Evolutionary conservation across 345 rosid species (phyloP).

Genomic region (Eucalyptus lansdowneana): DNA sequence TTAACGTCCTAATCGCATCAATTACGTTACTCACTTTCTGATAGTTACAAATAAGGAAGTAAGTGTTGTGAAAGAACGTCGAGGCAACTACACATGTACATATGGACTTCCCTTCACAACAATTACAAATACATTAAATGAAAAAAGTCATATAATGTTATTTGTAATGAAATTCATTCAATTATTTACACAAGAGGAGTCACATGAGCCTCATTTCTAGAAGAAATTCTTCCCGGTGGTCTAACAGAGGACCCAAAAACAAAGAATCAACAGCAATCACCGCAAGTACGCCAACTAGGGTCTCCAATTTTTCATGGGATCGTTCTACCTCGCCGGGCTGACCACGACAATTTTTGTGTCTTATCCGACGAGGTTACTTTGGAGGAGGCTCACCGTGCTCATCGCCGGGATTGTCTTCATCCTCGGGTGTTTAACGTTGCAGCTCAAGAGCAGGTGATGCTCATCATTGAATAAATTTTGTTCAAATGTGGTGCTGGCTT

Average conservation of each 20-base stretch:
- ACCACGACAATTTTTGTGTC: slow-evolving; percentile 32
- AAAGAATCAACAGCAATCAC: slow-evolving; percentile 33
- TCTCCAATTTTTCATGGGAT: slow-evolving; percentile 72
- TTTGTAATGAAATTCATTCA: too few species aligned
- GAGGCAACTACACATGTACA: too few species aligned
- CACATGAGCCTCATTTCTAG: too few species aligned
- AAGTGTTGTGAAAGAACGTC: too few species aligned
- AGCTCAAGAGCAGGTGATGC: slow-evolving; percentile 76
- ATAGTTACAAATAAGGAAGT: too few species aligned
- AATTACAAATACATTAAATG: too few species aligned
- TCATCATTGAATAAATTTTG: slow-evolving; percentile 54
- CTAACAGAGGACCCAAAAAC: slow-evolving; percentile 16
- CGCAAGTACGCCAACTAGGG: slow-evolving; percentile 88
- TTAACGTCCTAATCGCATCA: too few species aligned
- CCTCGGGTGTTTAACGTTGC: slow-evolving; percentile 1
- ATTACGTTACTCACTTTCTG: too few species aligned
- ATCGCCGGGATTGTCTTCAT: slow-evolving; percentile 72
- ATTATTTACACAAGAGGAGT: too few species aligned
- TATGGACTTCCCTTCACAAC: too few species aligned
- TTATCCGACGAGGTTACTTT: slow-evolving; percentile 45
- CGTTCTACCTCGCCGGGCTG: slow-evolving; percentile 77
- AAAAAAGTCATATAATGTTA: too few species aligned
- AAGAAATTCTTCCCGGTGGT: slow-evolving; percentile 1
- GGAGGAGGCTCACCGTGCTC: slow-evolving; percentile 70
- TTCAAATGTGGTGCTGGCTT: slow-evolving; percentile 77